Base-by-base conservation (phyloP, 371 early-diverging fungal species). In the Circinella minor region DNA sequence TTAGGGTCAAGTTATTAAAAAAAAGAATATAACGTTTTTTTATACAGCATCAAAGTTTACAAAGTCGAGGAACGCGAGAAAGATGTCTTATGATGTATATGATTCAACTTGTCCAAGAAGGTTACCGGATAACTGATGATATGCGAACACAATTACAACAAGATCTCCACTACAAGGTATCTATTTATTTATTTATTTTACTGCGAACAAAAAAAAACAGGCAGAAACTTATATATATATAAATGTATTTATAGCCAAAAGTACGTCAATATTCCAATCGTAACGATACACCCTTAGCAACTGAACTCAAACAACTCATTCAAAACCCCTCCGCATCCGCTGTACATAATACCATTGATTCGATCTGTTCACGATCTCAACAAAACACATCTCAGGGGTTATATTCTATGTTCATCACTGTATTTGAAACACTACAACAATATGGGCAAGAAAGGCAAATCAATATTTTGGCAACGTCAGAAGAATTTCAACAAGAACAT, bases 51-150 rank as follows among this genome's bases (percentile, higher is more conserved):
- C 75, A 80, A 47, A 68, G 46, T 1, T 67, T 86, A 9, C 71
- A 80, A 37, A 71, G 65, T 37, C 72, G 80, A 36, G 76, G 78
- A 7, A 72, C 66, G 13, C 67, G 76, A 18, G 81, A 84, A 46
- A 73, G 82, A n/a, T 77, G 76, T 55, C 70, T 84, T 13, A 82
- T 82, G 79, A 82, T 82, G 78, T 84, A 77, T 48, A 76, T 84
- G 71, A 76, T 82, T 7, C 81, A 84, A 59, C 71, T 84, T 20
- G 73, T 82, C 4, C 82, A 82, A 67, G 83, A 82, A 67, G 85
- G 85, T 17, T 75, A 77, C 60, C 71, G 62, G 13, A 71, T 84
- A 47, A 68, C 75, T 3, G 80, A 81, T 6, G 68, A 78, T 4
- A 66, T 68, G 27, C 71, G 76, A 4, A 34, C 67, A 3, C 81